Conservation (phyloP, 495 filamentous ascomycete genomes). For the Pseudevernia furfuracea region DNA sequence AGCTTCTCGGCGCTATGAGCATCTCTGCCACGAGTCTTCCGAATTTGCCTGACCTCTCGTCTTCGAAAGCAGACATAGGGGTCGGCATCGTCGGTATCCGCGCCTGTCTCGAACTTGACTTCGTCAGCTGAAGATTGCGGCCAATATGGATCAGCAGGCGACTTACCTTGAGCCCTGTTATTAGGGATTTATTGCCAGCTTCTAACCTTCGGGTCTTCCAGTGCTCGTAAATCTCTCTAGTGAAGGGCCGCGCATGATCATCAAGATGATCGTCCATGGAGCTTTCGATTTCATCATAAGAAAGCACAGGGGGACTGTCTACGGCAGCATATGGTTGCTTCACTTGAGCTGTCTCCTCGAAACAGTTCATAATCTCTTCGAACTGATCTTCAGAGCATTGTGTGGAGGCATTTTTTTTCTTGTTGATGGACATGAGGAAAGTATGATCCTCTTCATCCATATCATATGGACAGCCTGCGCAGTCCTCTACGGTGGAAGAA, state of each 20-base stretch:
- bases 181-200: constrained; percentile 58
- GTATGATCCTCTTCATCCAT: constrained; percentile 84
- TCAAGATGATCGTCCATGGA: constrained; percentile 66
- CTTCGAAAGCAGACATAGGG: constrained; percentile 98
- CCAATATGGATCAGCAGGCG: not conserved
- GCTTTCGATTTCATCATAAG: constrained; percentile 71
- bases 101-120: constrained; percentile 72
- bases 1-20: constrained; percentile 91
- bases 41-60: constrained; percentile 85
- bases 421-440: constrained; percentile 77
- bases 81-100: constrained; percentile 90
- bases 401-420: constrained; percentile 49
- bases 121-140: constrained; percentile 27
- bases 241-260: constrained; percentile 58
- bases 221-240: constrained; percentile 82
- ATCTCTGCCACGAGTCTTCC: constrained; percentile 90
- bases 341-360: constrained; percentile 72
- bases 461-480: constrained; percentile 76
- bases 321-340: constrained; percentile 83
- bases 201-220: constrained; percentile 69
- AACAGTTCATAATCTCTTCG: constrained; percentile 89
- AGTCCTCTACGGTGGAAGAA: constrained; percentile 96
- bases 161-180: constrained; percentile 64
- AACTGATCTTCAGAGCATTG: constrained; percentile 84
- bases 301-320: constrained; percentile 71